phyloP scores from a whole-genome alignment of 371 early-diverging fungal species.

The Actinomucor elegans region DNA sequence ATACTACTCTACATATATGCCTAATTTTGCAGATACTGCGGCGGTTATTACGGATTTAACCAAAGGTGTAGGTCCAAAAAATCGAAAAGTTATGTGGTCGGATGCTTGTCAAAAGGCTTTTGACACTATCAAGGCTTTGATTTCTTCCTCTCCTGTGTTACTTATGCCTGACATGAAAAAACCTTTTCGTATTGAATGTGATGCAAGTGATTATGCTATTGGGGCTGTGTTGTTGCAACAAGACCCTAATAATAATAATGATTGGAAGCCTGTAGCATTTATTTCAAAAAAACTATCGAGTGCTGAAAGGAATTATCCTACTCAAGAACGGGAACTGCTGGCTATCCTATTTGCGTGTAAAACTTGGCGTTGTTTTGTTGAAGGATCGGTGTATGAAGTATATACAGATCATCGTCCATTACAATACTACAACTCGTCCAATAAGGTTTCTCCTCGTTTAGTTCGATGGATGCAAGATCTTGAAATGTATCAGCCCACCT shows the following conservation, averaged over 20 bases:
- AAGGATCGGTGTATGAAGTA: slow-evolving; percentile 6
- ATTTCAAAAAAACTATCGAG: slow-evolving; percentile 25
- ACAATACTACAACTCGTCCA: slow-evolving; percentile 6
- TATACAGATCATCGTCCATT: slow-evolving; percentile 28
- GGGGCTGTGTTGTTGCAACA: background rate
- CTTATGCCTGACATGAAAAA: slow-evolving; percentile 15
- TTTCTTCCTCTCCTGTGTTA: slow-evolving; percentile 14
- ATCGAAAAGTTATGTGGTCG: slow-evolving; percentile 5
- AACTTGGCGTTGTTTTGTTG: slow-evolving; percentile 29
- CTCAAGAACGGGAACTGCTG: slow-evolving; percentile 33
- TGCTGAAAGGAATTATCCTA: slow-evolving; percentile 30
- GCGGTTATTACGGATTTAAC: slow-evolving; percentile 40
- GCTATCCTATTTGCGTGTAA: slow-evolving; percentile 28
- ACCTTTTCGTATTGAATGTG: slow-evolving; percentile 12
- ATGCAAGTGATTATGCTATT: background rate
- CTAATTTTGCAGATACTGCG: slow-evolving; percentile 30
- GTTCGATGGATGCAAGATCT: slow-evolving; percentile 30
- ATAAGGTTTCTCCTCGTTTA: background rate
- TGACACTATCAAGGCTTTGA: slow-evolving; percentile 6
- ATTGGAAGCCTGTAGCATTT: background rate
- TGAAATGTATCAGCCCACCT: slow-evolving; percentile 26
- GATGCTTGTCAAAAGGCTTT: background rate
- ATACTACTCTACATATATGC: slow-evolving; percentile 33
- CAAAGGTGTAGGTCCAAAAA: slow-evolving; percentile 9
- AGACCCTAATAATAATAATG: background rate